Percentiles rank a stretch among this genome's conserved stretches.
phyloP scores from a whole-genome alignment of 345 rosid species.

The Arabidopsis suecica region DNA sequence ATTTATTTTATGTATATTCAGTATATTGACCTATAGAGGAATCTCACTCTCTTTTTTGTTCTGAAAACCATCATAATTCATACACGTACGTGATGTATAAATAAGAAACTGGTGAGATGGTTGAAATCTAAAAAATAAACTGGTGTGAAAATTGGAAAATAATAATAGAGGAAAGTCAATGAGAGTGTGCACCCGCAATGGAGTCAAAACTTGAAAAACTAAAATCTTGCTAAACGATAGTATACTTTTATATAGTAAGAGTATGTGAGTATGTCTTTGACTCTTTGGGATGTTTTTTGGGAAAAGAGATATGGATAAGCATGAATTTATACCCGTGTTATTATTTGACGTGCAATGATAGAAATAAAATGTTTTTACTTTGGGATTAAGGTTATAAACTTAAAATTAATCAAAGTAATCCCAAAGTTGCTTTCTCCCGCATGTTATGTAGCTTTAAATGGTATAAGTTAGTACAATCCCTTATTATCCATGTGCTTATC shows the following conservation, averaged over 20 bases:
- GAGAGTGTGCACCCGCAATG: neutral
- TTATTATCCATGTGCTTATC: no score
- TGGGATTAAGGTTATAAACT: neutral
- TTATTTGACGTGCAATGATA: neutral
- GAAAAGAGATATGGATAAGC: slow-evolving; percentile 25
- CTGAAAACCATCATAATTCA: neutral
- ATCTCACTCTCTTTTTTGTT: neutral
- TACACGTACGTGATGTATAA: neutral
- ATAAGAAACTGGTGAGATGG: neutral
- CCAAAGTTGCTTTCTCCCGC: slow-evolving; percentile 3
- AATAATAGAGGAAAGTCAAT: neutral
- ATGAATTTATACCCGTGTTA: neutral
- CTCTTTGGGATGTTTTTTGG: neutral
- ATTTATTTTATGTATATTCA: no score
- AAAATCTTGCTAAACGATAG: slow-evolving; percentile 1
- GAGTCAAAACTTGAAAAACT: slow-evolving; percentile 15
- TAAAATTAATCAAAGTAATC: slow-evolving; percentile 4
- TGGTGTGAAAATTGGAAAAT: slow-evolving; percentile 8
- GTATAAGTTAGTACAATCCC: neutral
- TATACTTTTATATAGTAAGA: neutral
- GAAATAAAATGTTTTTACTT: neutral
- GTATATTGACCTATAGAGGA: neutral
- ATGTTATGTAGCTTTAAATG: slow-evolving; percentile 22
- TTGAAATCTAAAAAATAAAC: neutral
- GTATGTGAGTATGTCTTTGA: no score